These are phyloP conservation scores for Kodamaea sagamina DNA, from an alignment of 805 yeast genomes.

Conservation along the genomic window DNA sequence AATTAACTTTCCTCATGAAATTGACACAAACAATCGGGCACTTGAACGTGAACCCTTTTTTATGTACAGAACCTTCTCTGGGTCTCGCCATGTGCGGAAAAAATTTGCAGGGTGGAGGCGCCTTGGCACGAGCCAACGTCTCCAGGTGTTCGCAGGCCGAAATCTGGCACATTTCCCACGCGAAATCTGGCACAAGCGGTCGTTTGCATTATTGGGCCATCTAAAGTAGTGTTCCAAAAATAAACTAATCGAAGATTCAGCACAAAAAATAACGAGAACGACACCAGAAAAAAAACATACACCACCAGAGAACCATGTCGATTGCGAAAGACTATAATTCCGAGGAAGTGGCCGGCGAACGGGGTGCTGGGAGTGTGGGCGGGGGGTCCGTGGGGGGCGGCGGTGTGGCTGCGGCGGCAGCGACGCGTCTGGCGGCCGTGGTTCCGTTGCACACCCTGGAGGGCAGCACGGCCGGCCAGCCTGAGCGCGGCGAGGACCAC, in stretches of 20 bases:
- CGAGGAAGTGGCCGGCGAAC: not conserved
- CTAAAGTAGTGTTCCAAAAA: conserved; percentile 2
- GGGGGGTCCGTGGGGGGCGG: too few species aligned
- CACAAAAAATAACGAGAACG: not conserved
- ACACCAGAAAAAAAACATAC: conserved; percentile 3
- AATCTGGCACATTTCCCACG: not conserved
- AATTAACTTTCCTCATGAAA: not conserved
- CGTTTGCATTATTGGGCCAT: too few species aligned
- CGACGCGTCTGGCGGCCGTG: too few species aligned
- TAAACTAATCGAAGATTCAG: conserved; percentile 3
- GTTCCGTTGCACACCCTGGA: too few species aligned
- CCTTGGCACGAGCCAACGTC: not conserved
- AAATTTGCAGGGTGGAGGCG: not conserved
- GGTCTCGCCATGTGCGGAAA: too few species aligned
- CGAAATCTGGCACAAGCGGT: too few species aligned
- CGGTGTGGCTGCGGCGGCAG: too few species aligned
- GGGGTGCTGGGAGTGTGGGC: too few species aligned
- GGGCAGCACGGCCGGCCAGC: too few species aligned
- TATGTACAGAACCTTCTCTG: conserved; percentile 5
- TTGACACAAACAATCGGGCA: not conserved
- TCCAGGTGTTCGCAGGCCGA: not conserved
- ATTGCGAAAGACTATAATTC: conserved; percentile 1
- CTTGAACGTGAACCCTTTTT: conserved; percentile 7
- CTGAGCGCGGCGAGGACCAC: too few species aligned
- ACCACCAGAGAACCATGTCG: not conserved